Conservation (phyloP, 192 early-diverging fungal species). For the Spinellus fusiger region DNA sequence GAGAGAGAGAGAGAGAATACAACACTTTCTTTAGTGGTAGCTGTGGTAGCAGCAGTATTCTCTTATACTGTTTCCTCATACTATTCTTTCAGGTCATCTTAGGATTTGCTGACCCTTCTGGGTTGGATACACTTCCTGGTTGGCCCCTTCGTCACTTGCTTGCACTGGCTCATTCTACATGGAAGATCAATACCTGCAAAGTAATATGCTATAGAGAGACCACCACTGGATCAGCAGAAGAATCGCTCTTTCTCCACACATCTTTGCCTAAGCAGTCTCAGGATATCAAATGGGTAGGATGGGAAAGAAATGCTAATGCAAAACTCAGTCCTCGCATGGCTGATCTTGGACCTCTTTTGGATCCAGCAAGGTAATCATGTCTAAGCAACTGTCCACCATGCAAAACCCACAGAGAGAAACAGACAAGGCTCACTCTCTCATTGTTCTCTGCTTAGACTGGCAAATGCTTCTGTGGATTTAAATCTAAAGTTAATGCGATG, state of each 20-base stretch:
- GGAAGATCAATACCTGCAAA: constrained; percentile 39
- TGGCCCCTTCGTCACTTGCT: constrained; percentile 93
- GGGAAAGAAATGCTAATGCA: constrained; percentile 82
- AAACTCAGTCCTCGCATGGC: constrained; percentile 78
- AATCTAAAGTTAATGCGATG: constrained; percentile 98
- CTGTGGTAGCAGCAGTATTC: background rate
- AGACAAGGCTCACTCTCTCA: background rate
- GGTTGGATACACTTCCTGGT: constrained; percentile 65
- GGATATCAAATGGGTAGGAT: constrained; percentile 54
- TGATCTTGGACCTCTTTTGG: constrained; percentile 85
- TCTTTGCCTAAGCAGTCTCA: background rate
- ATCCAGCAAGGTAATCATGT: constrained; percentile 66
- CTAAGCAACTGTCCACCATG: too few species aligned
- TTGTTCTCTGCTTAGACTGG: constrained; percentile 49
- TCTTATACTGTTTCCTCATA: background rate
- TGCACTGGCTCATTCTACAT: constrained; percentile 51
- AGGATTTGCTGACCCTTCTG: constrained; percentile 86
- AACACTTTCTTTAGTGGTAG: too few species aligned
- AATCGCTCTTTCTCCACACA: background rate
- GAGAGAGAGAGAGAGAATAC: background rate
- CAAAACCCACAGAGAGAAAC: background rate
- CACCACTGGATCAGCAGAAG: too few species aligned
- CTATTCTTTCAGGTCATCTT: constrained; percentile 40
- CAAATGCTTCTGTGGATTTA: constrained; percentile 85
- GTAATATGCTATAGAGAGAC: constrained; percentile 64